Evolutionary conservation across 768 basidiomycete genomes (phyloP), one percentile per base, ranked within the genome.

Genomic region (Brasilioporus rufonigricans): DNA sequence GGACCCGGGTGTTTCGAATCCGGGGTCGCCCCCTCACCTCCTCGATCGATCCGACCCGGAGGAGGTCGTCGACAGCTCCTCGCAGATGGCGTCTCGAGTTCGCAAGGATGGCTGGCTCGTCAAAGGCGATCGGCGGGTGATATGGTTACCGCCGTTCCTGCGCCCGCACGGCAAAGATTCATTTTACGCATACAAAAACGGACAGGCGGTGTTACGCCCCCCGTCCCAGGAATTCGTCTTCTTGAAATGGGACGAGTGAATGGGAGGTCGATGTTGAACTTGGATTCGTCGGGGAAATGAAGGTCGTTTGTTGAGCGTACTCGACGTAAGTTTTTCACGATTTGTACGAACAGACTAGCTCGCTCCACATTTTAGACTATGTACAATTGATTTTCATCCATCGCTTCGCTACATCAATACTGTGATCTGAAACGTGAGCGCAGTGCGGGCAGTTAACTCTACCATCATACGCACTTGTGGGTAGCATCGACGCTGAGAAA

Each of bases 101-200:
- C 61, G 51, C 3, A 62, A 59, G 49, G 63, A 62, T 5, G 63
- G 63, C 3, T 65, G 60, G 63, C 60, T 64, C 16, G 56, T 56
- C 46, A 27, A 61, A 1, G 62, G 58, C 5, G 52, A 65, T 3
- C 53, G 47, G 13, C 53, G 63, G 16, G 32, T 65, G 12, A n/a
- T 62, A 29, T 64, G 58, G 62, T 8, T 63, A 0, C 54, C 62
- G 8, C 31, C 52, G 0, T 36, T 1, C 19, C 2, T 38, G 0
- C 58, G 55, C 1, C 58, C 61, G 4, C 46, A 35, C 18, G 48
- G 49, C 26, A 63, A 46, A 12, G 44, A 52, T 5, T 1, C 18
- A 19, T 53, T 64, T 2, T 53, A 33, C 18, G 58, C 54, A 13
- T 63, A 48, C 41, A 43, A 48, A 21, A 48, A 43, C 29, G 61